A percentile compares a stretch with the other conserved stretches of the same genome.
Evolutionary conservation across 441 rosid genomes (phyloP).

Genomic region (Adansonia grandidieri): DNA sequence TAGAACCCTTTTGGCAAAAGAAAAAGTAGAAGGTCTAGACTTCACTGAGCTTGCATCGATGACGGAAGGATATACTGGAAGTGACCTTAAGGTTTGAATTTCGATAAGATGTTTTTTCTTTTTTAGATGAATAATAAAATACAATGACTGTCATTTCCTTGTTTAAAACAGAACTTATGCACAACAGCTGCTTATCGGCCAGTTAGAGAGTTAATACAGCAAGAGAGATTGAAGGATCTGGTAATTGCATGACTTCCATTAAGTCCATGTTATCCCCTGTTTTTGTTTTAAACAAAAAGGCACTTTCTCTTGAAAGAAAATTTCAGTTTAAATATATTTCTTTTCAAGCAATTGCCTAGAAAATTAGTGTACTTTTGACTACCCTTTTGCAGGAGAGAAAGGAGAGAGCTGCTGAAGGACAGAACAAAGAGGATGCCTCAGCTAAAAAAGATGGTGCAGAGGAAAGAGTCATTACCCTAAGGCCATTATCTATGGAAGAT

Average conservation of each 20-base stretch:
- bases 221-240: slow-evolving; percentile 68
- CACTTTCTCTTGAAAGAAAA: neutral
- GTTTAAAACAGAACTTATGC: slow-evolving; percentile 62
- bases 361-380: neutral
- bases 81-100: slow-evolving; percentile 66
- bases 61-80: slow-evolving; percentile 79
- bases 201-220: slow-evolving; percentile 74
- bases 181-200: slow-evolving; percentile 81
- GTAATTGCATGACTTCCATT: slow-evolving; percentile 34
- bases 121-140: neutral
- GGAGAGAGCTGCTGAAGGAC: slow-evolving; percentile 42
- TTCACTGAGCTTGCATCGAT: slow-evolving; percentile 65
- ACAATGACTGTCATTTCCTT: slow-evolving; percentile 6
- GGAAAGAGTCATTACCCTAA: slow-evolving; percentile 58
- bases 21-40: slow-evolving; percentile 55
- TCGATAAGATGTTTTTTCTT: neutral
- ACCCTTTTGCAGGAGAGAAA: slow-evolving; percentile 48
- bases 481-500: slow-evolving; percentile 64
- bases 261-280: neutral
- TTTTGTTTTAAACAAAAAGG: neutral
- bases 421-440: slow-evolving; percentile 29
- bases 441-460: slow-evolving; percentile 36
- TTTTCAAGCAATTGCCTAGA: no score
- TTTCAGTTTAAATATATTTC: neutral
- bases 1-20: slow-evolving; percentile 63